Conservation (phyloP, 2,329 filamentous ascomycete genomes). For the Alternaria arbusti region DNA sequence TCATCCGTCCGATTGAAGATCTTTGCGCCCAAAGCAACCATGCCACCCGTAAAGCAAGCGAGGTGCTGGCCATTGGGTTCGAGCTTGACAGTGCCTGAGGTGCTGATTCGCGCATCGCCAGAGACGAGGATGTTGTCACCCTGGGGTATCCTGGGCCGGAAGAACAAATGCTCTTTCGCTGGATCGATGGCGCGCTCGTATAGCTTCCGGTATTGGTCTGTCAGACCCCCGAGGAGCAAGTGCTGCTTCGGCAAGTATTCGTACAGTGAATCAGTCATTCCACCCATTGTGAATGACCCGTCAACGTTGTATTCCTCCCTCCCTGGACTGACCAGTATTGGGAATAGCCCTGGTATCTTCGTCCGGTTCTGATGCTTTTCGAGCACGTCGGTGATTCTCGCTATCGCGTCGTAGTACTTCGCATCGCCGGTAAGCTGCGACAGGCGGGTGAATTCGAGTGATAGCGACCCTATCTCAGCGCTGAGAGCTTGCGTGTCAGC, state of each 20-base stretch:
- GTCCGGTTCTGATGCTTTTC: conserved; percentile 45
- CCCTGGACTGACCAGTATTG: conserved; percentile 41
- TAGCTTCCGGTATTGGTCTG: conserved; percentile 73
- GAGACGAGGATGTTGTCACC: conserved; percentile 76
- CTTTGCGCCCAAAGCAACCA: conserved; percentile 60
- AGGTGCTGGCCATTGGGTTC: conserved; percentile 58
- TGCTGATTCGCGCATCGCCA: conserved; percentile 58
- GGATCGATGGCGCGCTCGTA: conserved; percentile 72
- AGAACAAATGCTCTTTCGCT: conserved; percentile 76
- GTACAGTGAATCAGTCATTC: conserved; percentile 63
- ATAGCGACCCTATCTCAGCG: conserved; percentile 48
- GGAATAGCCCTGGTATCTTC: conserved; percentile 47
- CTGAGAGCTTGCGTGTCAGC: conserved; percentile 40
- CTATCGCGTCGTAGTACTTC: conserved; percentile 50
- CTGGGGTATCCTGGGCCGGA: conserved; percentile 73
- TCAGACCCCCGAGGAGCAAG: conserved; percentile 76
- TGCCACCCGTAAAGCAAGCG: conserved; percentile 62
- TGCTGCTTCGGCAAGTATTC: conserved; percentile 70
- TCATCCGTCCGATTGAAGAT: conserved; percentile 60
- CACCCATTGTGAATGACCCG: conserved; percentile 59
- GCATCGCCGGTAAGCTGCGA: conserved; percentile 47
- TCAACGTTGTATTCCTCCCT: conserved; percentile 38
- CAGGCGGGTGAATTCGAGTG: conserved; percentile 49
- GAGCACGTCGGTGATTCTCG: conserved; percentile 44
- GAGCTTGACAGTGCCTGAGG: conserved; percentile 52